phyloP scores from a whole-genome alignment of 2,329 filamentous ascomycete genomes.

The Botrytis medusae region DNA sequence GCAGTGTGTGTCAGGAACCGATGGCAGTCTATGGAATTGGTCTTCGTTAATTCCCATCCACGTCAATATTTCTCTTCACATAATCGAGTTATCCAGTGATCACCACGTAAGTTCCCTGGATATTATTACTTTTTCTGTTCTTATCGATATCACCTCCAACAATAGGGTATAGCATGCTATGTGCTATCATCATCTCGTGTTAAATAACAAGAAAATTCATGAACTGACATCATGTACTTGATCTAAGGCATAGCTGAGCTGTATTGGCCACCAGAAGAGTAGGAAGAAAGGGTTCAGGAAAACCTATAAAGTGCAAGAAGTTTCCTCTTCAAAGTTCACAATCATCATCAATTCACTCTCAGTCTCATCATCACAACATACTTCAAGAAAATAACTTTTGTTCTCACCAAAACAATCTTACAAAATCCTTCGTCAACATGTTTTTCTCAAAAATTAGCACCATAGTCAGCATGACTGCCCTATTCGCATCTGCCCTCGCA shows the following conservation, averaged over 20 bases:
- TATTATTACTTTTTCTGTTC: background rate
- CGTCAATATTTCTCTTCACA: background rate
- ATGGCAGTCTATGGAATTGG: background rate
- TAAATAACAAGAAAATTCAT: background rate
- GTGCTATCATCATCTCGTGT: background rate
- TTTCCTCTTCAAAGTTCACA: background rate
- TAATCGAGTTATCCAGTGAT: background rate
- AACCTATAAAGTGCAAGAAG: background rate
- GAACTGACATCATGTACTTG: conserved; percentile 7
- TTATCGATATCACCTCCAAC: background rate
- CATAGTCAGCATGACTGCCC: conserved; percentile 25
- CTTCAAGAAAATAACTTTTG: background rate
- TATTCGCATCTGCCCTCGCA: conserved; percentile 35
- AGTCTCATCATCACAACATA: background rate
- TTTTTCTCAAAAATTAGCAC: background rate
- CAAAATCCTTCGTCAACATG: conserved; percentile 27
- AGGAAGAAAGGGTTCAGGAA: background rate
- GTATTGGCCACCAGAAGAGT: background rate
- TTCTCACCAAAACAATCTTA: background rate
- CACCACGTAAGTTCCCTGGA: background rate
- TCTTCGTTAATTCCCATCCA: background rate
- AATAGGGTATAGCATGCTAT: background rate
- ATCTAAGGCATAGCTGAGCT: background rate
- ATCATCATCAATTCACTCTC: background rate
- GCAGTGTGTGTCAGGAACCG: background rate